Evolutionary conservation across 345 rosid genomes (phyloP).

Genomic region (Pistacia atlantica): DNA sequence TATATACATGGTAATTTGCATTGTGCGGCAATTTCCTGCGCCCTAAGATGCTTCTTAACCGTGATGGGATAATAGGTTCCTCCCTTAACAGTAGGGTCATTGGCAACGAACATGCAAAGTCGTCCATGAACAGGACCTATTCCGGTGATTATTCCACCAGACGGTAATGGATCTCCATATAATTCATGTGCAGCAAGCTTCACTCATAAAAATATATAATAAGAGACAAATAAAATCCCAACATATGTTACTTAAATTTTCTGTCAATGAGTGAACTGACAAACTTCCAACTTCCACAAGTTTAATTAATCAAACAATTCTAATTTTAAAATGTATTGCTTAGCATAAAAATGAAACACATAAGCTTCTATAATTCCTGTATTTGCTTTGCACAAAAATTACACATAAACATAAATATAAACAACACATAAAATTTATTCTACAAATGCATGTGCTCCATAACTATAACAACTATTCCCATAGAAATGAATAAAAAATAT

Average conservation of each 20-base stretch:
- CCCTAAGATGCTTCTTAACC: conserved; percentile 94
- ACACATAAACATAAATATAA: not conserved
- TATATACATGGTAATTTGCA: conserved; percentile 89
- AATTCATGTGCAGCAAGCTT: conserved; percentile 98
- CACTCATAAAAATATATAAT: conserved; percentile 33
- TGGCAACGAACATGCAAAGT: conserved; percentile 94
- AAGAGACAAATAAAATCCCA: conserved; percentile 28
- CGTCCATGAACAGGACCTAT: conserved; percentile 91
- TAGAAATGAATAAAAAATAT: not conserved
- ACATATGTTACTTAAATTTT: not conserved
- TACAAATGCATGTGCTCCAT: too few species aligned
- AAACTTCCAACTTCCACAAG: not conserved
- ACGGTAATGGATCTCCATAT: conserved; percentile 78
- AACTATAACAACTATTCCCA: not conserved
- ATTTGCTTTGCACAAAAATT: not conserved
- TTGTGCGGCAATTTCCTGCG: conserved; percentile 90
- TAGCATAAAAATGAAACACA: too few species aligned
- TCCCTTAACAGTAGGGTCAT: conserved; percentile 97
- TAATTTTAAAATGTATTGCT: not conserved
- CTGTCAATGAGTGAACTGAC: conserved; percentile 3
- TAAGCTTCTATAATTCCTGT: too few species aligned
- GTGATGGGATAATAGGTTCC: conserved; percentile 97
- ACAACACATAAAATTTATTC: not conserved
- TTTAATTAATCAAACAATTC: not conserved
- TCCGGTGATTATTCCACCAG: conserved; percentile 89